Conservation (phyloP, 176 grass and related monocot species). For the Carex scoparia region DNA sequence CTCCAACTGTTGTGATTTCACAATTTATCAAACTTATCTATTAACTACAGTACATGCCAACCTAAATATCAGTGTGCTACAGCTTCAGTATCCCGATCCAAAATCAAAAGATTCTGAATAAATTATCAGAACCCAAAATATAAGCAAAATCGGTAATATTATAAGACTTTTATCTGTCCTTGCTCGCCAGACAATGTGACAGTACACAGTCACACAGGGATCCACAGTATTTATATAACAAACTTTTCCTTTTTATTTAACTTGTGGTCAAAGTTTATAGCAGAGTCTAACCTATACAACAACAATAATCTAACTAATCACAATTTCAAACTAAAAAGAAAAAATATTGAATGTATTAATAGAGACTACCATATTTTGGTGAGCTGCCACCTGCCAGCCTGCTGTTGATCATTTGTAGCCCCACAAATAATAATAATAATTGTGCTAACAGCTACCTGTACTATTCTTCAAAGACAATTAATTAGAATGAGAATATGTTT, state of each 20-base stretch:
- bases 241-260: background rate
- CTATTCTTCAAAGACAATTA: background rate
- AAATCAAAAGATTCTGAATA: background rate
- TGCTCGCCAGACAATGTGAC: background rate
- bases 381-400: background rate
- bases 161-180: background rate
- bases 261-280: background rate
- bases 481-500: background rate
- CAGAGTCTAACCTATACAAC: background rate
- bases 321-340: background rate
- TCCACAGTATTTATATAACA: background rate
- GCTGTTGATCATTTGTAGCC: slow-evolving; percentile 8
- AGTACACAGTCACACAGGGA: background rate
- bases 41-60: background rate
- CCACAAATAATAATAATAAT: slow-evolving; percentile 4
- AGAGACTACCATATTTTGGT: background rate
- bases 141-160: background rate
- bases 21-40: background rate
- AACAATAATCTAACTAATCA: background rate
- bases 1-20: background rate
- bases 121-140: background rate
- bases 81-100: background rate
- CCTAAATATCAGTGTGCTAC: background rate
- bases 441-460: background rate
- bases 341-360: background rate